Conservation (phyloP, 1,139 yeast species). For the Scheffersomyces cryptocercus region DNA sequence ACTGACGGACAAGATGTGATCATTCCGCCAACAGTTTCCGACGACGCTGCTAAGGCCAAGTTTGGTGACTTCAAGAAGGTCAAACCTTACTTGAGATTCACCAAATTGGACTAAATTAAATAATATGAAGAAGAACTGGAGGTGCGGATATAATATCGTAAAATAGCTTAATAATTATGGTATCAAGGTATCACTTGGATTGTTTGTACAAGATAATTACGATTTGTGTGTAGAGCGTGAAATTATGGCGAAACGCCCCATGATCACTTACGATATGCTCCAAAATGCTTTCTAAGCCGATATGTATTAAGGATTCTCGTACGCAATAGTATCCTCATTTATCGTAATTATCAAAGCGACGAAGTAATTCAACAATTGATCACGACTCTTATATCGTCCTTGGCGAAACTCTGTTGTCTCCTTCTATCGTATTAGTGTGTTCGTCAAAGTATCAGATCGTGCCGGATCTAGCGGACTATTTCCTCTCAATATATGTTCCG, state of each 20-base stretch:
- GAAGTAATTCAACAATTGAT: no score
- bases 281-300: no score
- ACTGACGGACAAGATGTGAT: conserved; percentile 84
- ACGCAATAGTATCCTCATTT: no score
- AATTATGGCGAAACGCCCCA: not conserved
- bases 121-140: not conserved
- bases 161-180: not conserved
- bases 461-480: not conserved
- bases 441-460: not conserved
- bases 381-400: no score
- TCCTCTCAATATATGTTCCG: conserved; percentile 7
- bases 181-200: no score
- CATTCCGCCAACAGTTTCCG: conserved; percentile 70
- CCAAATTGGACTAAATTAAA: conserved; percentile 7
- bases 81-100: conserved; percentile 65
- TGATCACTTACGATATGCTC: no score
- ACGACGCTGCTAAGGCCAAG: conserved; percentile 69
- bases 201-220: no score
- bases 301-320: no score
- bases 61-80: conserved; percentile 77
- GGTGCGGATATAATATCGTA: not conserved
- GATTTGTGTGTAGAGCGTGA: not conserved
- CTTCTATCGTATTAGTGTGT: not conserved
- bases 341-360: no score
- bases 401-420: no score